Evolutionary conservation across 2,329 filamentous ascomycete genomes (phyloP), one percentile per base, ranked within the genome.

Genomic region (Colletotrichum truncatum): DNA sequence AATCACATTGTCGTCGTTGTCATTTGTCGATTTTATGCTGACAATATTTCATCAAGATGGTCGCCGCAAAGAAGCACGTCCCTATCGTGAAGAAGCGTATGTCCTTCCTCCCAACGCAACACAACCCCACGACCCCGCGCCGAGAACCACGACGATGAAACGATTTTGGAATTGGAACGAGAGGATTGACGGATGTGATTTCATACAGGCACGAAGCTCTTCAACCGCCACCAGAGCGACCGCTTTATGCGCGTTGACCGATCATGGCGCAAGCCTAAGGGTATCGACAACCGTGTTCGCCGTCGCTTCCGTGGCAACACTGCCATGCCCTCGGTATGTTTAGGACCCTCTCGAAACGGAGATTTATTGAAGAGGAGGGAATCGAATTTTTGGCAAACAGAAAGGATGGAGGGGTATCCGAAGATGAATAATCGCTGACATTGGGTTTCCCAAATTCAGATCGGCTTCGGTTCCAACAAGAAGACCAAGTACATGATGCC

Each of bases 61-160:
- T 95, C 89, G 89, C 94, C 91, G 93, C 95, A 85, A 97, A 97
- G 93, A 97, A 97, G 89, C 96, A 98, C 86, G 90, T 98, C 82
- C 91, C 94, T 80, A 99, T 99, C 89, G 93, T 99, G 81, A 99
- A 99, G 93, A 99, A 99, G 94, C 94, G 94, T 97, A 95, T 81
- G 93, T 94, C 78, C 74, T 71, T 66, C 69, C 61, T 68, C 46
- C 30, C 30, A 30, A 23, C 12, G 45, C 16, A 67, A 28, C 25
- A 52, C 52, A 54, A 49, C 67, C 46, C 56, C 48, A 63, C 67
- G 55, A 58, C 60, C 34, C 59, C 53, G 43, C 63, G 52, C 49
- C 58, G 45, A 66, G 46, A 51, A 36, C 57, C 7, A 23, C 63
- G 49, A 56, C 36, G 43, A 56, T 26, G 6, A 16, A 51, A 62